Base-by-base conservation (phyloP, 768 basidiomycete species). In the Tulasnella sp. region DNA sequence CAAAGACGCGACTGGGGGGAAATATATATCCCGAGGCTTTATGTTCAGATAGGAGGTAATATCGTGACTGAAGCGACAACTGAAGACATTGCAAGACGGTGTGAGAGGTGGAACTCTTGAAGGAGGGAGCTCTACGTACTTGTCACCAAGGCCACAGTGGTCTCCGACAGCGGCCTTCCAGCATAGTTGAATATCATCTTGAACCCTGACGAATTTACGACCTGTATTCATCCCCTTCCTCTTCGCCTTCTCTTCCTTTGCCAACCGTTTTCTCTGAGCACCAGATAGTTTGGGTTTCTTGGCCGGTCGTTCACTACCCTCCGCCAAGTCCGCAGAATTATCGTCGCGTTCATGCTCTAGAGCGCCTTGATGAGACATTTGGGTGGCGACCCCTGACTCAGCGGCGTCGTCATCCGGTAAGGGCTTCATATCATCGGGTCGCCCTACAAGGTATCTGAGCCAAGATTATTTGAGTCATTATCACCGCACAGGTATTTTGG, bases 181-280 rank as follows among this genome's bases (percentile, higher is more conserved):
- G 69, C 93, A 97, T 25, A 97, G 71, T 32, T 89, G 82, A 2
- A 89, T 69, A 41, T 86, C 84, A 64, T 93, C 92, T 52, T 79
- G 74, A 15, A 86, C 74, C 65, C 84, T 84, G 15, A 76, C 81
- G 68, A 90, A 92, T 12, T 81, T 75, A 39, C 93, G 70, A 11
- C 80, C 83, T 66, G 90, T 93, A 68, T 94, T 96, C 59, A 82
- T 80, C 2, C 92, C 92, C 31, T 78, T 73, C 59, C 80, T 76
- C 9, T 82, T 79, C 68, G 86, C 67, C 79, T 83, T 51, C 52
- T 25, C 56, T 61, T 82, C 80, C 65, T 79, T 82, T 9, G 75
- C 76, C 54, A 74, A 65, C 62, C 72, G 75, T 61, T 74, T 74
- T 40, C 67, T 66, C 57, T 74, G 71, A 23, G 71, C 64, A 8